These are phyloP conservation scores for Dacryopinax primogenitus DNA, from an alignment of 768 basidiomycete genomes.

Conservation along the genomic window DNA sequence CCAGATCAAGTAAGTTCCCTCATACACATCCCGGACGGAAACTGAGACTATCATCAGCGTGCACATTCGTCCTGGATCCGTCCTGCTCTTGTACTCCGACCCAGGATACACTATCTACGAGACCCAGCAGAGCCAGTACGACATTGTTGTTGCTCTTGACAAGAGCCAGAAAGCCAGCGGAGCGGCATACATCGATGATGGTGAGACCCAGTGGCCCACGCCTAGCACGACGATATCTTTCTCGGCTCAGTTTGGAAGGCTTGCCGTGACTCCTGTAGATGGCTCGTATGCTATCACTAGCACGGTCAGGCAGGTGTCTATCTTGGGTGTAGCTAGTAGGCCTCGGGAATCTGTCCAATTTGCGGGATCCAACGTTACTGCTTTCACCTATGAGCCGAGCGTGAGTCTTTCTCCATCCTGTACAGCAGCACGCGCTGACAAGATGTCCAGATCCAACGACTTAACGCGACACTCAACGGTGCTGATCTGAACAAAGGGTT, in stretches of 20 bases:
- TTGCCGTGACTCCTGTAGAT: conserved; percentile 27
- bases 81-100: conserved; percentile 46
- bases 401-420: neutral
- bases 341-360: neutral
- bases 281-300: neutral
- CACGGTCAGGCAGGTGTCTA: neutral
- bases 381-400: neutral
- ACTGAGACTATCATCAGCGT: conserved; percentile 25
- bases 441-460: neutral
- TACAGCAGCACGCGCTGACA: neutral
- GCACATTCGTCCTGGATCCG: conserved; percentile 57
- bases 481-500: conserved; percentile 8
- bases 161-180: conserved; percentile 42
- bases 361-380: neutral
- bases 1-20: conserved; percentile 40
- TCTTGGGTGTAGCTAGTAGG: neutral
- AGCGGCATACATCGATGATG: conserved; percentile 57
- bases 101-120: conserved; percentile 59
- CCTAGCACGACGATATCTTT: conserved; percentile 40
- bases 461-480: neutral
- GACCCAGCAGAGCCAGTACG: conserved; percentile 48
- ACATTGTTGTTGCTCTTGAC: conserved; percentile 47
- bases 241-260: conserved; percentile 24
- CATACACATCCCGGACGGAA: neutral
- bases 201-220: conserved; percentile 47